Percentiles rank a stretch among this genome's conserved stretches.
Evolutionary conservation across 2,329 filamentous ascomycete genomes (phyloP).

Genomic region (Coleophoma crateriformis): DNA sequence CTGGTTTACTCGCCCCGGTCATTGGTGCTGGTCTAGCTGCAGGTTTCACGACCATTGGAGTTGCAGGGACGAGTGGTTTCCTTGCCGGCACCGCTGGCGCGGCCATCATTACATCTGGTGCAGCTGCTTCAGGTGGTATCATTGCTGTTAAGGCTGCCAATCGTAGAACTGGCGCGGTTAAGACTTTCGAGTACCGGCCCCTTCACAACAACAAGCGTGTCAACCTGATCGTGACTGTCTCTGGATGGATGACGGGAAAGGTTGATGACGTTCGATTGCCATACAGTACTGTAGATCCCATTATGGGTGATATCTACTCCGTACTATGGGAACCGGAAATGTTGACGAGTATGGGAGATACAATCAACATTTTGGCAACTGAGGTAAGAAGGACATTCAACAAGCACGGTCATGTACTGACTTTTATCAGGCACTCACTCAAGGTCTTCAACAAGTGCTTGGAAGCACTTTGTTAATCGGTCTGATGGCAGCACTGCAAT

Average conservation of each 20-base stretch:
- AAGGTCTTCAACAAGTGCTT: slow-evolving; percentile 91
- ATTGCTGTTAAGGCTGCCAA: slow-evolving; percentile 84
- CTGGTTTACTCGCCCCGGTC: slow-evolving; percentile 83
- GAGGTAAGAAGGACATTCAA: slow-evolving; percentile 56
- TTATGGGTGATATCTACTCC: slow-evolving; percentile 98
- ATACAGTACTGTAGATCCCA: slow-evolving; percentile 91
- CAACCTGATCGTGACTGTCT: slow-evolving; percentile 90
- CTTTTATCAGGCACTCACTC: slow-evolving; percentile 71
- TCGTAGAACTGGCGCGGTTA: slow-evolving; percentile 83
- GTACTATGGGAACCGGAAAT: slow-evolving; percentile 98
- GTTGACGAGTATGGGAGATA: slow-evolving; percentile 95
- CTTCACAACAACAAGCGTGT: slow-evolving; percentile 97
- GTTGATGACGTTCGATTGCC: slow-evolving; percentile 93
- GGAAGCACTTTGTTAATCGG: slow-evolving; percentile 83
- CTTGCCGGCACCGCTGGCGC: slow-evolving; percentile 88
- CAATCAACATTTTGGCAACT: slow-evolving; percentile 95
- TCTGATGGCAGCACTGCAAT: slow-evolving; percentile 86
- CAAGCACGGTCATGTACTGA: slow-evolving; percentile 17
- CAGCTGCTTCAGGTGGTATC: slow-evolving; percentile 78
- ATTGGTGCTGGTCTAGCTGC: slow-evolving; percentile 92
- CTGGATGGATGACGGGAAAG: slow-evolving; percentile 98
- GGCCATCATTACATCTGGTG: slow-evolving; percentile 86
- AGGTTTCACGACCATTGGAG: slow-evolving; percentile 91
- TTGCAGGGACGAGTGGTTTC: slow-evolving; percentile 83
- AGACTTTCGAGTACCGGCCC: slow-evolving; percentile 94